Conservation (phyloP, 1,284 basidiomycete species). For the Amylostereum areolatum region DNA sequence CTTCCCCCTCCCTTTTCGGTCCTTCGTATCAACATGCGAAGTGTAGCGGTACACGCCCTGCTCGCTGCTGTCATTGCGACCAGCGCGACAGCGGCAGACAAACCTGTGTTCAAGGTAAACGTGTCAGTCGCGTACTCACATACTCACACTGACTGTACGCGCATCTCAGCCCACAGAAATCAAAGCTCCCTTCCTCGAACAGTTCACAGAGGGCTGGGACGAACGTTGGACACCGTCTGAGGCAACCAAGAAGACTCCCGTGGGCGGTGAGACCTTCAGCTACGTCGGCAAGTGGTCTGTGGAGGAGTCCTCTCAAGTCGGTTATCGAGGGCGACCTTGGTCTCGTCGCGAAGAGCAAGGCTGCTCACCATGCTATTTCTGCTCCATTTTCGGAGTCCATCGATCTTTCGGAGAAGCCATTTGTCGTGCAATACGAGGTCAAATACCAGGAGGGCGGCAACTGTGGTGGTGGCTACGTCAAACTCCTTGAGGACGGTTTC, state of each 20-base stretch:
- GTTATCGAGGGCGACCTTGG: slow-evolving; percentile 83
- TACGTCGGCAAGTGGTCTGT: slow-evolving; percentile 98
- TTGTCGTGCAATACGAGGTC: slow-evolving; percentile 98
- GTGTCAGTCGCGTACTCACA: slow-evolving; percentile 3
- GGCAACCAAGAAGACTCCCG: slow-evolving; percentile 95
- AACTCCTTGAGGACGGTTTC: slow-evolving; percentile 91
- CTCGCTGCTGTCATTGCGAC: slow-evolving; percentile 56
- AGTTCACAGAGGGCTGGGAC: slow-evolving; percentile 90
- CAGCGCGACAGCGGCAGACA: slow-evolving; percentile 45
- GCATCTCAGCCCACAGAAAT: slow-evolving; percentile 65
- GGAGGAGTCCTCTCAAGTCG: slow-evolving; percentile 72
- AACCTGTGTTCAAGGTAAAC: slow-evolving; percentile 63
- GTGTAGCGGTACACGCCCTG: slow-evolving; percentile 71
- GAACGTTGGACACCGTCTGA: slow-evolving; percentile 94
- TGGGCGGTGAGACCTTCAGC: slow-evolving; percentile 90
- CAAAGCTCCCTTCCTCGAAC: slow-evolving; percentile 94
- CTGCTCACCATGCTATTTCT: slow-evolving; percentile 96
- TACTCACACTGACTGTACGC: slow-evolving; percentile 8
- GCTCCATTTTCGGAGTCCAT: slow-evolving; percentile 79
- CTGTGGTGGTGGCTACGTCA: slow-evolving; percentile 99
- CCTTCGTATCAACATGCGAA: slow-evolving; percentile 78
- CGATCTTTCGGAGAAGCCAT: slow-evolving; percentile 81
- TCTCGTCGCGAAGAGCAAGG: slow-evolving; percentile 89
- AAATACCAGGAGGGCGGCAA: slow-evolving; percentile 99
- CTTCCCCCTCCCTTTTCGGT: slow-evolving; percentile 36